Evolutionary conservation across 345 rosid genomes (phyloP).

Genomic region (Citropsis articulata): DNA sequence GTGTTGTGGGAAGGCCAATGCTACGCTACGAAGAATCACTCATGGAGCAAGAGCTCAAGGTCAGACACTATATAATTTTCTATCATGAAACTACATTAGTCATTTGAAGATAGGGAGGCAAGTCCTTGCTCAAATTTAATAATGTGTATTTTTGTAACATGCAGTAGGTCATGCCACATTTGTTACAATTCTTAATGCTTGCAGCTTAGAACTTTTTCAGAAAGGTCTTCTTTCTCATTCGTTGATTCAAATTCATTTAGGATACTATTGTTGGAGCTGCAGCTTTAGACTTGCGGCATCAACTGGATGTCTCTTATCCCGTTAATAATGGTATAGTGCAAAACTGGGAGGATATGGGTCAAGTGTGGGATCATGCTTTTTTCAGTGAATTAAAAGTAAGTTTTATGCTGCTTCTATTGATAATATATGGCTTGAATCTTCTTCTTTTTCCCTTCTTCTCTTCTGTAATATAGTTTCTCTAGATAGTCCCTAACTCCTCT

Average conservation of each 20-base stretch:
- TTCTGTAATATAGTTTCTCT: not conserved
- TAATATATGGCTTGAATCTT: not conserved
- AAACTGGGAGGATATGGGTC: slow-evolving; percentile 99
- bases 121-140: not conserved
- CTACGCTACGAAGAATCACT: slow-evolving; percentile 89
- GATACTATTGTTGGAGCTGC: slow-evolving; percentile 91
- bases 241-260: slow-evolving; percentile 30
- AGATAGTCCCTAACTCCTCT: not conserved
- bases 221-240: not conserved
- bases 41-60: slow-evolving; percentile 88
- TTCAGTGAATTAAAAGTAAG: slow-evolving; percentile 71
- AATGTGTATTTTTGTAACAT: not conserved
- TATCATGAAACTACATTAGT: not conserved
- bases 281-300: slow-evolving; percentile 85
- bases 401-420: slow-evolving; percentile 11
- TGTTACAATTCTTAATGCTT: not conserved
- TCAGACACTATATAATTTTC: slow-evolving; percentile 13
- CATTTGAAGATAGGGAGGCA: not conserved
- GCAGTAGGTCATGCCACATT: not conserved
- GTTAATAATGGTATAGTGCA: slow-evolving; percentile 95
- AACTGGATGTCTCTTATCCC: slow-evolving; percentile 89
- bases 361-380: slow-evolving; percentile 96
- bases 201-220: not conserved
- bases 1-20: slow-evolving; percentile 93
- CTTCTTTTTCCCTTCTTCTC: not conserved